Evolutionary conservation across 305 asterid genomes (phyloP).

Genomic region (Rubia tinctorum): DNA sequence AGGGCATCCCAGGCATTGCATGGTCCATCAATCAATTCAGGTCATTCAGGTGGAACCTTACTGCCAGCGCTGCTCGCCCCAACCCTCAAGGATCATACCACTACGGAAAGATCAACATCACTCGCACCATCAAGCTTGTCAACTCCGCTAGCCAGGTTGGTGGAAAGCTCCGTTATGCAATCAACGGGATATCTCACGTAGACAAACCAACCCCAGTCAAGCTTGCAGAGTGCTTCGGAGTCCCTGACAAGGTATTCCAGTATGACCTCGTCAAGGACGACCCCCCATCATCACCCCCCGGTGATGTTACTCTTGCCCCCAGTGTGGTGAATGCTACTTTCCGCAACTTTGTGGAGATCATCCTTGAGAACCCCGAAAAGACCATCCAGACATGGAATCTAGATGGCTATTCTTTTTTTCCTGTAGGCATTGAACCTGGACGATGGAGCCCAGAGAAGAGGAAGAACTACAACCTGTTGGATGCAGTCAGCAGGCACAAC

Average conservation of each 20-base stretch:
- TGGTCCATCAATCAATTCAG: slow-evolving; percentile 92
- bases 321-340: slow-evolving; percentile 57
- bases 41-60: slow-evolving; percentile 83
- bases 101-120: slow-evolving; percentile 78
- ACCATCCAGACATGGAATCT: slow-evolving; percentile 69
- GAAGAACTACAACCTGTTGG: slow-evolving; percentile 70
- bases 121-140: slow-evolving; percentile 70
- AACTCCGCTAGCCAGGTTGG: slow-evolving; percentile 32
- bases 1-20: slow-evolving; percentile 45
- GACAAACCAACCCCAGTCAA: slow-evolving; percentile 64
- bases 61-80: slow-evolving; percentile 93
- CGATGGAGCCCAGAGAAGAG: slow-evolving; percentile 76
- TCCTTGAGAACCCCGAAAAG: slow-evolving; percentile 72
- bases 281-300: slow-evolving; percentile 13
- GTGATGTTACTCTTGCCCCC: slow-evolving; percentile 31
- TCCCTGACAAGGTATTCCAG: slow-evolving; percentile 41
- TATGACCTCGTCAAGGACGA: slow-evolving; percentile 62
- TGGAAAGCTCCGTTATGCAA: slow-evolving; percentile 69
- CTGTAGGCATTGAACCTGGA: slow-evolving; percentile 75
- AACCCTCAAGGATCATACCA: slow-evolving; percentile 95
- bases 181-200: slow-evolving; percentile 71
- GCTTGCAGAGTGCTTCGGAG: slow-evolving; percentile 65
- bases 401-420: slow-evolving; percentile 84
- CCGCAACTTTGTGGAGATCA: slow-evolving; percentile 73
- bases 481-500: slow-evolving; percentile 73